A percentile compares a stretch with the other conserved stretches of the same genome.
phyloP scores from a whole-genome alignment of 148 eudicot genomes.

The Agrostemma githago region DNA sequence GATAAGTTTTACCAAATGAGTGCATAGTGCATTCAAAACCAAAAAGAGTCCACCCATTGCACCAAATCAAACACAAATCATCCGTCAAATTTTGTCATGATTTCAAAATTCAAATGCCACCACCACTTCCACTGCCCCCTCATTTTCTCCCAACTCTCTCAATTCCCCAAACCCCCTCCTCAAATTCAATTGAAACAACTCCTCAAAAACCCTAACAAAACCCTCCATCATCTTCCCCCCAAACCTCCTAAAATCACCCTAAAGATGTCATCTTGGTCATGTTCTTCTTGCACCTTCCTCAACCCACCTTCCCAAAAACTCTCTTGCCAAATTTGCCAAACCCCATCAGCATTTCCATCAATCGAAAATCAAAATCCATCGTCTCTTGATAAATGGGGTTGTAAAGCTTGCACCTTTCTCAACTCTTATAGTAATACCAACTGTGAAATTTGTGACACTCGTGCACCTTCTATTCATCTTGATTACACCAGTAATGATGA shows the following conservation, averaged over 20 bases:
- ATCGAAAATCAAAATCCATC: constrained; percentile 26
- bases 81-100: neutral
- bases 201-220: constrained; percentile 32
- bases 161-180: neutral
- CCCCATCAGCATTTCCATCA: constrained; percentile 30
- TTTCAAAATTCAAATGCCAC: constrained; percentile 29
- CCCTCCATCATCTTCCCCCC: constrained; percentile 5
- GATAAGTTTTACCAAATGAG: too few relatives aligned
- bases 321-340: constrained; percentile 57
- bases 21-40: neutral
- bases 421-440: constrained; percentile 40
- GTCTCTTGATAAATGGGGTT: constrained; percentile 56
- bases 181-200: constrained; percentile 1
- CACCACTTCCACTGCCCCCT: neutral
- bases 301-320: constrained; percentile 56
- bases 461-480: constrained; percentile 30
- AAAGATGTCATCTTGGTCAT: constrained; percentile 44
- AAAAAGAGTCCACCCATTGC: neutral
- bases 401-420: constrained; percentile 77
- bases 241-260: neutral
- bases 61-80: neutral
- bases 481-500: constrained; percentile 21
- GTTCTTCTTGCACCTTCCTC: constrained; percentile 68
- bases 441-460: constrained; percentile 60
- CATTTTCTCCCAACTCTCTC: neutral